These are phyloP conservation scores for Tardiomyces blankii DNA, from an alignment of 1,139 yeast genomes.

Conservation along the genomic window DNA sequence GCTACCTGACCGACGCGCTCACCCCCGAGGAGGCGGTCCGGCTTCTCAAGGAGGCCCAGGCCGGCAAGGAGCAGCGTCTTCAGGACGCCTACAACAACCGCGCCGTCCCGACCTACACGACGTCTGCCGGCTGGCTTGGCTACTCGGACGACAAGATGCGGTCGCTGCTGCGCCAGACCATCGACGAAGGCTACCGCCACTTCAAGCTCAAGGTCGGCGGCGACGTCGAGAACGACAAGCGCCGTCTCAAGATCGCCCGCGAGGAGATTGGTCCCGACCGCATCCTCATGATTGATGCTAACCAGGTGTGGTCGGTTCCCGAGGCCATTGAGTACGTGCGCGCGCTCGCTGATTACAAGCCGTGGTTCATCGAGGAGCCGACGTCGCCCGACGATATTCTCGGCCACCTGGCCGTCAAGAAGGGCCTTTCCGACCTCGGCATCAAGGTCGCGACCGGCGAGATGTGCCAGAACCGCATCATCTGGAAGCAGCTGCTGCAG, in stretches of 20 bases:
- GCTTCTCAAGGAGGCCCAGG: conserved; percentile 19
- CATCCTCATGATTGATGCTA: conserved; percentile 28
- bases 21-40: conserved; percentile 26
- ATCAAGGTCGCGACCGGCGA: conserved; percentile 30
- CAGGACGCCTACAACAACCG: conserved; percentile 24
- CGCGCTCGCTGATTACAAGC: conserved; percentile 27
- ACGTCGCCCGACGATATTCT: conserved; percentile 32
- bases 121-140: conserved; percentile 37
- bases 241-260: conserved; percentile 28
- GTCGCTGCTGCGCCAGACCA: conserved; percentile 22
- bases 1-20: conserved; percentile 25
- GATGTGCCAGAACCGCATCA: conserved; percentile 27
- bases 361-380: conserved; percentile 33
- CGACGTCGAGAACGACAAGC: conserved; percentile 26
- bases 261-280: conserved; percentile 30
- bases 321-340: conserved; percentile 31
- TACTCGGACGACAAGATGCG: conserved; percentile 32
- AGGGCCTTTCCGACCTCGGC: conserved; percentile 26
- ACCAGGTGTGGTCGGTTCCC: conserved; percentile 34
- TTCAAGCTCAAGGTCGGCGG: conserved; percentile 35
- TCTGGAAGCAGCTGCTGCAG: conserved; percentile 26
- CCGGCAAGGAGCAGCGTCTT: conserved; percentile 25
- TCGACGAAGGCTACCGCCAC: conserved; percentile 28
- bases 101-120: conserved; percentile 37
- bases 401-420: conserved; percentile 28